phyloP scores from a whole-genome alignment of 345 rosid species.

The Eucalyptus erythrocorys region DNA sequence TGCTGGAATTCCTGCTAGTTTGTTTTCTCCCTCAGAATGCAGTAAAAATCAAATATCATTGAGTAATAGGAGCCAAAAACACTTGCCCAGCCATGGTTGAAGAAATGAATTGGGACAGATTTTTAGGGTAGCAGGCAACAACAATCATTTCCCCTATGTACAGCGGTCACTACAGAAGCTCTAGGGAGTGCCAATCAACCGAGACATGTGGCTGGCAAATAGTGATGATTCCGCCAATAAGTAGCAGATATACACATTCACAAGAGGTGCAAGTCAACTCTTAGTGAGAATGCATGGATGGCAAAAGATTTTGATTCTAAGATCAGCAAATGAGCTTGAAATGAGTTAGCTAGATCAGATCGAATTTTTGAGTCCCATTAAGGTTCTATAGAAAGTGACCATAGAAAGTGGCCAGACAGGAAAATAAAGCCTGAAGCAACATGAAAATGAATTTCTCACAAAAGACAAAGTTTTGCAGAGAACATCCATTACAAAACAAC shows the following conservation, averaged over 20 bases:
- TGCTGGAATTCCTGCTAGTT: neutral
- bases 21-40: neutral
- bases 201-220: neutral
- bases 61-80: neutral
- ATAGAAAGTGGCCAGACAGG: neutral
- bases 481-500: neutral
- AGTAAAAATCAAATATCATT: neutral
- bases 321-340: neutral
- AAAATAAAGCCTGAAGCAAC: neutral
- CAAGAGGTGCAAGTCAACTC: neutral
- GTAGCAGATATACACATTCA: neutral
- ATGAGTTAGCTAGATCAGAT: neutral
- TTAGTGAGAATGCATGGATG: neutral
- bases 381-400: neutral
- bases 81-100: neutral
- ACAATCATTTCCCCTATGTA: neutral
- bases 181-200: neutral
- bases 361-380: neutral
- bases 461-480: neutral
- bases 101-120: neutral
- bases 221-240: neutral
- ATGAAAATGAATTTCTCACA: neutral
- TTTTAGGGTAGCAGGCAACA: neutral
- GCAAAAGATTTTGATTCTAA: neutral
- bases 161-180: neutral